Conservation (phyloP, 1,284 basidiomycete genomes). For the Cystobasidiaceae sp. region DNA sequence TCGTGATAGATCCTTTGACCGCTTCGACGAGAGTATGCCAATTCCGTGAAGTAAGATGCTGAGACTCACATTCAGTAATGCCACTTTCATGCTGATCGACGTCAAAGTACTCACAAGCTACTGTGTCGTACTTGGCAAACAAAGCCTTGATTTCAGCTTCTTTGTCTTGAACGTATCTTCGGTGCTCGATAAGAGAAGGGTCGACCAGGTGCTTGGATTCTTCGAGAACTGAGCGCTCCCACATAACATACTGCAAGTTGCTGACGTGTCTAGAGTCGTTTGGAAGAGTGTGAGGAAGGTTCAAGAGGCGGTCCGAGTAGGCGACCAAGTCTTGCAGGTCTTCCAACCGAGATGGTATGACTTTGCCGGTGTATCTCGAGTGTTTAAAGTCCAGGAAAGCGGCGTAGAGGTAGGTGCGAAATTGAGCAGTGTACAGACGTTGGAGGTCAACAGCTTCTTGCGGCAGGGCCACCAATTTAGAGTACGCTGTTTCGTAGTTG, state of each 20-base stretch:
- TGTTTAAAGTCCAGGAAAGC: background rate
- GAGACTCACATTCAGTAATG: too few species aligned
- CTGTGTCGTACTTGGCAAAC: background rate
- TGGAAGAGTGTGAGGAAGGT: background rate
- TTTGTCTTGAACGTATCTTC: background rate
- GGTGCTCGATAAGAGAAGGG: background rate
- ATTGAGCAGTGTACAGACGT: background rate
- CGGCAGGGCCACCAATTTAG: background rate
- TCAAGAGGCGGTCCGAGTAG: background rate
- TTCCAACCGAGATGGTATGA: background rate
- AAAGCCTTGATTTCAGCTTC: background rate
- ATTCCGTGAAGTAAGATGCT: background rate
- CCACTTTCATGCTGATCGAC: too few species aligned
- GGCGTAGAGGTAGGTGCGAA: background rate
- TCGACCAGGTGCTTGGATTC: background rate
- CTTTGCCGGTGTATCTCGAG: background rate
- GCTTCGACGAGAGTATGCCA: background rate
- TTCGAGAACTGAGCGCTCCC: background rate
- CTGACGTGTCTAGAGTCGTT: background rate
- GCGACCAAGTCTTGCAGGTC: background rate
- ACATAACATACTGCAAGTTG: background rate
- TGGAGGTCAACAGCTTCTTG: background rate
- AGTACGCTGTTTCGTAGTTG: background rate
- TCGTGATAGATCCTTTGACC: background rate
- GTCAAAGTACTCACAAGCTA: background rate